These are phyloP conservation scores for Komagataella populi DNA, from an alignment of 805 yeast species.

Conservation along the genomic window DNA sequence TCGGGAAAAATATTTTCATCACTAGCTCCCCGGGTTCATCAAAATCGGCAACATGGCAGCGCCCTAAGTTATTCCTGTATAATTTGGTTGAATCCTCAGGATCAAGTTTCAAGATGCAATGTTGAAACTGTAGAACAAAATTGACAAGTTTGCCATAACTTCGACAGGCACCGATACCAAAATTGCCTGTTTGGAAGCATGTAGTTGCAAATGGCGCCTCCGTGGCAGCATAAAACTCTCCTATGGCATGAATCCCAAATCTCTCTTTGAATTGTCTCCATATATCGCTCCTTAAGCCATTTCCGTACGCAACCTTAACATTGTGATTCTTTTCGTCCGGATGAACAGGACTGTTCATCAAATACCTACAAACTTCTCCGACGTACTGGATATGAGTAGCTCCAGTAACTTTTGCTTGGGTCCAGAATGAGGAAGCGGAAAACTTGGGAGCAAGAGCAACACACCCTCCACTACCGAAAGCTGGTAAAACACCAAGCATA, in stretches of 20 bases:
- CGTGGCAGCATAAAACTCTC: slow-evolving; percentile 90
- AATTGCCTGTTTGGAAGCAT: slow-evolving; percentile 60
- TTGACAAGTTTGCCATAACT: slow-evolving; percentile 53
- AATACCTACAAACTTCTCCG: slow-evolving; percentile 87
- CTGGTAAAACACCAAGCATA: slow-evolving; percentile 66
- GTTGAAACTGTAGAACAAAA: slow-evolving; percentile 35
- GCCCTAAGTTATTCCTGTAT: slow-evolving; percentile 55
- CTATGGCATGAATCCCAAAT: slow-evolving; percentile 62
- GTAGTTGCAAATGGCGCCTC: slow-evolving; percentile 88
- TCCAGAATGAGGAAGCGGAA: slow-evolving; percentile 79
- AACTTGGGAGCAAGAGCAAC: slow-evolving; percentile 71
- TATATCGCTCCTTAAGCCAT: slow-evolving; percentile 80
- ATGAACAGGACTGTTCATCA: slow-evolving; percentile 50
- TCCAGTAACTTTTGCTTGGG: slow-evolving; percentile 55
- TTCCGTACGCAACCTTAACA: slow-evolving; percentile 70
- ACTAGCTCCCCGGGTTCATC: slow-evolving; percentile 82
- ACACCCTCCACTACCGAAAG: slow-evolving; percentile 47
- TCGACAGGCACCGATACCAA: slow-evolving; percentile 82
- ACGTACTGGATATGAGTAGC: slow-evolving; percentile 88
- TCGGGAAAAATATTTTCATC: slow-evolving; percentile 53
- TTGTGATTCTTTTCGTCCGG: slow-evolving; percentile 52
- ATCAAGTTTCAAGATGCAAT: slow-evolving; percentile 59
- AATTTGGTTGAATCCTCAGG: slow-evolving; percentile 64
- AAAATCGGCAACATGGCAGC: slow-evolving; percentile 35
- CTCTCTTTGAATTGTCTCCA: slow-evolving; percentile 73